A percentile compares a stretch with the other conserved stretches of the same genome.
Conservation (phyloP, 2,329 filamentous ascomycete species). For the Achaetomium macrosporum region DNA sequence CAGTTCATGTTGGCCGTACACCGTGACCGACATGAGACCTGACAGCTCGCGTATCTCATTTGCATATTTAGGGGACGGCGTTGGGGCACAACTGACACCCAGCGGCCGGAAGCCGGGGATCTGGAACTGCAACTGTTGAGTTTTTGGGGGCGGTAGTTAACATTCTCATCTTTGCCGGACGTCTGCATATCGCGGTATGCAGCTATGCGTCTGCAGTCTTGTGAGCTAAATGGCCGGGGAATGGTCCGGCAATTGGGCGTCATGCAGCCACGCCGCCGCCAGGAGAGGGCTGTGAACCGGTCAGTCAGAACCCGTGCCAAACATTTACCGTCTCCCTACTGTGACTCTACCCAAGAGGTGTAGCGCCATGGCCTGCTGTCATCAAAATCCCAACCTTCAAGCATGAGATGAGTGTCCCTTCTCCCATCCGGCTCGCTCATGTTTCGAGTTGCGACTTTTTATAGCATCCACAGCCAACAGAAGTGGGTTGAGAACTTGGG, state of each 20-base stretch:
- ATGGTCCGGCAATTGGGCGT: not conserved
- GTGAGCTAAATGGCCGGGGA: not conserved
- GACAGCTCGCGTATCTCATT: not conserved
- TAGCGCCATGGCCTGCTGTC: too few species aligned
- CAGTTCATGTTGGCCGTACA: not conserved
- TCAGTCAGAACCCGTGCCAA: not conserved
- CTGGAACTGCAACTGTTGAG: too few species aligned
- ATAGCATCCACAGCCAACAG: not conserved
- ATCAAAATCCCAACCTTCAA: not conserved
- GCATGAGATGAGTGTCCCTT: too few species aligned
- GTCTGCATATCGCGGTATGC: not conserved
- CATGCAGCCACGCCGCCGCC: not conserved
- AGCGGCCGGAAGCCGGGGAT: not conserved
- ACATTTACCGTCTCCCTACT: not conserved
- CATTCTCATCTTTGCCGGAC: not conserved
- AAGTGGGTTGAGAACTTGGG: too few species aligned
- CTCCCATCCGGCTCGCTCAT: not conserved
- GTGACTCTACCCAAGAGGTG: not conserved
- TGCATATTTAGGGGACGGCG: not conserved
- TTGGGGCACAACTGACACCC: not conserved
- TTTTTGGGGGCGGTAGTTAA: too few species aligned
- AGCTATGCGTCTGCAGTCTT: not conserved
- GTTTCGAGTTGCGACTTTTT: not conserved
- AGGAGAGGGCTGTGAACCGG: not conserved
- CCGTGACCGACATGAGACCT: not conserved